Percentiles rank a stretch among this genome's conserved stretches.
These are phyloP conservation scores for Apiotrichum montevideense DNA, from an alignment of 1,284 basidiomycete genomes.

Conservation along the genomic window DNA sequence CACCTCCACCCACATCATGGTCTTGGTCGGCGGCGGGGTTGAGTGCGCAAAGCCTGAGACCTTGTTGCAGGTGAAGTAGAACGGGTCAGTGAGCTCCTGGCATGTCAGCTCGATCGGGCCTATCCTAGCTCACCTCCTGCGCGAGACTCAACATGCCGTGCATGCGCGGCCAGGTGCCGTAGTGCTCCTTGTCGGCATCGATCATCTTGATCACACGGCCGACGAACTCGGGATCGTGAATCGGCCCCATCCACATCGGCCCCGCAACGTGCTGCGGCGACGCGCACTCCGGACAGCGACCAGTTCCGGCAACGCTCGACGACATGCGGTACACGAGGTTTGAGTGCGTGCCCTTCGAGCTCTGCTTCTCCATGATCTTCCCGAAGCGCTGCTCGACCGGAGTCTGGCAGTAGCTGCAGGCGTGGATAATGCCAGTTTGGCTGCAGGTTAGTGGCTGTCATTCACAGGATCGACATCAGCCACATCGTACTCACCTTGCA, in stretches of 20 bases:
- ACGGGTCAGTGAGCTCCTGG: conserved; percentile 72
- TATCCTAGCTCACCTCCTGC: conserved; percentile 58
- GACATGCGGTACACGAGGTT: conserved; percentile 67
- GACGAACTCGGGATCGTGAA: conserved; percentile 76
- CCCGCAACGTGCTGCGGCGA: conserved; percentile 75
- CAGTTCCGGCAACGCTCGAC: conserved; percentile 50
- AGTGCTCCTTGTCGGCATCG: conserved; percentile 54
- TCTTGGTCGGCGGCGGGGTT: conserved; percentile 53
- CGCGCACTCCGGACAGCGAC: conserved; percentile 73
- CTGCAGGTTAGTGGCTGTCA: conserved; percentile 3
- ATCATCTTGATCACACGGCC: conserved; percentile 68
- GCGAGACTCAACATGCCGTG: conserved; percentile 92
- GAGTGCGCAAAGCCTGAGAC: conserved; percentile 57
- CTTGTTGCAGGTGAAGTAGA: conserved; percentile 86
- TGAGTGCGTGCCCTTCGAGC: conserved; percentile 47
- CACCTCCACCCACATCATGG: conserved; percentile 63
- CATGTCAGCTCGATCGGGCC: conserved; percentile 10
- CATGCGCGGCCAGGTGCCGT: conserved; percentile 78
- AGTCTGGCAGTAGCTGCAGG: conserved; percentile 74
- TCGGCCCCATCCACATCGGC: conserved; percentile 89
- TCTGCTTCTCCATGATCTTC: conserved; percentile 55
- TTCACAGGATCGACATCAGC: too few relatives aligned
- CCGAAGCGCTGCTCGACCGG: conserved; percentile 75
- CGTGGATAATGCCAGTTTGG: conserved; percentile 63
- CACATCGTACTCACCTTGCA: conserved; percentile 34